Percentiles rank a stretch among this genome's conserved stretches.
phyloP scores from a whole-genome alignment of 176 grass and related monocot genomes.

The Phoenix roebelenii region DNA sequence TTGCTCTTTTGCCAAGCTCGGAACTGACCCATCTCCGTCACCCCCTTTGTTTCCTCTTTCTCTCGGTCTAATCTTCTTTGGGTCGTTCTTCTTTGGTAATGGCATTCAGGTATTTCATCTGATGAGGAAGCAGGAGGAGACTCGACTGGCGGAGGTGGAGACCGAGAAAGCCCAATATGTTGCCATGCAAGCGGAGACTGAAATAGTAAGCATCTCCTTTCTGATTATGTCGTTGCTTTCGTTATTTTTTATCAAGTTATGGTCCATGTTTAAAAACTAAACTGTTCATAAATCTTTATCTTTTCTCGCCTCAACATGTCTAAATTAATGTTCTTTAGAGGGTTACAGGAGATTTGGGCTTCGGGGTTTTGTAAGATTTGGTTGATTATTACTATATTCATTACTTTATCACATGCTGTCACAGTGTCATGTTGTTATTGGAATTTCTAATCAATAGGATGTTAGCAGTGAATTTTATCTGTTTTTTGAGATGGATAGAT shows the following conservation, averaged over 20 bases:
- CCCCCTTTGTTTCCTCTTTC: constrained; percentile 5
- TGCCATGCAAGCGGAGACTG: constrained; percentile 29
- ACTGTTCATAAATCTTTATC: too few species aligned
- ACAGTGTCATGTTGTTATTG: too few species aligned
- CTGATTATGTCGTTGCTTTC: not conserved
- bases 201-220: constrained; percentile 38
- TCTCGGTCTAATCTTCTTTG: not conserved
- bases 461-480: too few species aligned
- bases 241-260: not conserved
- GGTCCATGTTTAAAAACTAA: too few species aligned
- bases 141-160: constrained; percentile 42
- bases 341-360: too few species aligned
- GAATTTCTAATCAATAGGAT: too few species aligned
- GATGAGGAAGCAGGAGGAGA: constrained; percentile 78
- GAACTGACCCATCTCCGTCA: not conserved
- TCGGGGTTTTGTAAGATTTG: too few species aligned
- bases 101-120: constrained; percentile 53
- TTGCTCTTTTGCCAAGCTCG: constrained; percentile 18
- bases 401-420: too few species aligned
- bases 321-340: too few species aligned
- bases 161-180: constrained; percentile 40
- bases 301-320: too few species aligned
- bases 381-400: too few species aligned
- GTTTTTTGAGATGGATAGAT: too few species aligned
- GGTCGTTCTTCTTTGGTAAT: not conserved